phyloP scores from a whole-genome alignment of 805 yeast species.

The Blastobotrys parvus region DNA sequence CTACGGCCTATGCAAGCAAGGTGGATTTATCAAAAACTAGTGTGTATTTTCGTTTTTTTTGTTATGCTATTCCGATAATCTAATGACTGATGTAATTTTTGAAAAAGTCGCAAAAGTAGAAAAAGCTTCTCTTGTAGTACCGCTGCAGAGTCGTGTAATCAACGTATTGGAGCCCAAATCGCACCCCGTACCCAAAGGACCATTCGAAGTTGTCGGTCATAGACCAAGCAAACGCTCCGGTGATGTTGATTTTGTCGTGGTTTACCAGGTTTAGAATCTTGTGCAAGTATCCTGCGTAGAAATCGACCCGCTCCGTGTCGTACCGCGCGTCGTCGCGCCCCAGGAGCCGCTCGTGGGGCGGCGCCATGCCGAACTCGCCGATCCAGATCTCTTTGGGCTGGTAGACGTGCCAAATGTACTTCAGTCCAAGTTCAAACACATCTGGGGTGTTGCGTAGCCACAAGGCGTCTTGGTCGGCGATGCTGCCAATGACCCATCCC shows the following conservation, averaged over 20 bases:
- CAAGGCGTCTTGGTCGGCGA: conserved; percentile 16
- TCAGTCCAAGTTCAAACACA: conserved; percentile 12
- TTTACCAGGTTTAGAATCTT: conserved; percentile 22
- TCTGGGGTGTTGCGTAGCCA: conserved; percentile 23
- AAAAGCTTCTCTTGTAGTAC: conserved; percentile 15
- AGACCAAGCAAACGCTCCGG: conserved; percentile 31
- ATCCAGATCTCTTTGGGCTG: conserved; percentile 23
- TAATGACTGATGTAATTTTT: neutral
- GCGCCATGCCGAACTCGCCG: conserved; percentile 32
- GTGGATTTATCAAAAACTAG: conserved; percentile 43
- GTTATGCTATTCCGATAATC: neutral
- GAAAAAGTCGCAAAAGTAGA: neutral
- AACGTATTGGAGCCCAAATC: conserved; percentile 18
- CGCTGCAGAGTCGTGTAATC: conserved; percentile 12
- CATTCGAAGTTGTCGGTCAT: conserved; percentile 31
- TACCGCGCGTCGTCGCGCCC: conserved; percentile 22
- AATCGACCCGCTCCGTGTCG: conserved; percentile 27
- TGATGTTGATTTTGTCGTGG: conserved; percentile 24
- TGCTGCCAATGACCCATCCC: conserved; percentile 18
- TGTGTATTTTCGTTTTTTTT: neutral
- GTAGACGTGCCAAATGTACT: conserved; percentile 21
- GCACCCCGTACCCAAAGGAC: conserved; percentile 18
- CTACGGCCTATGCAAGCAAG: conserved; percentile 73
- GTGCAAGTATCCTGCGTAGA: conserved; percentile 26
- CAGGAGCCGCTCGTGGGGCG: conserved; percentile 26